Evolutionary conservation across 176 grass and related monocot genomes (phyloP).

Genomic region (Triticum monococcum): DNA sequence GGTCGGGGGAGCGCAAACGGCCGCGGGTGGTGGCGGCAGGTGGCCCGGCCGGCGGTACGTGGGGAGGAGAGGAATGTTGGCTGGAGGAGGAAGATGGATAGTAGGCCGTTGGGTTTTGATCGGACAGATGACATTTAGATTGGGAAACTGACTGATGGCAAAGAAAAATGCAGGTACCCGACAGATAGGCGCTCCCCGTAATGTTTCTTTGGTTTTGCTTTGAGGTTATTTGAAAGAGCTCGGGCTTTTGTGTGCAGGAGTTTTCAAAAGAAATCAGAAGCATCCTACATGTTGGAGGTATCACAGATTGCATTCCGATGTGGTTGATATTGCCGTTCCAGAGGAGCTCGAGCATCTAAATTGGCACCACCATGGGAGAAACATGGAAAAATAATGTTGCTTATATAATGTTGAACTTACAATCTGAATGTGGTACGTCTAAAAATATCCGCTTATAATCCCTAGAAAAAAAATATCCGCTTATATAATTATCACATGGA

Average conservation of each 20-base stretch:
- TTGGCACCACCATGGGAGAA: constrained; percentile 89
- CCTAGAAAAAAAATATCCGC: background rate
- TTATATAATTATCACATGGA: background rate
- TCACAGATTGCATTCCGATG: too few species aligned
- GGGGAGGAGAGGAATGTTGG: too few species aligned
- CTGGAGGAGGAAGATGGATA: too few species aligned
- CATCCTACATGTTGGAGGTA: constrained; percentile 43
- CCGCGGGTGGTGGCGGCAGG: too few species aligned
- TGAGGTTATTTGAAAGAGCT: background rate
- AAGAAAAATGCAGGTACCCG: too few species aligned
- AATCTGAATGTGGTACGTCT: background rate
- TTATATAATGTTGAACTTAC: constrained; percentile 3
- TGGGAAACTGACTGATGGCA: too few species aligned
- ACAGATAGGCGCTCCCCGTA: too few species aligned
- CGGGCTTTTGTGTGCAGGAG: constrained; percentile 32
- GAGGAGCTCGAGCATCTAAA: constrained; percentile 95
- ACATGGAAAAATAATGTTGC: constrained; percentile 59
- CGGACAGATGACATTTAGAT: too few species aligned
- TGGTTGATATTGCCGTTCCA: constrained; percentile 53
- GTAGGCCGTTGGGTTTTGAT: too few species aligned
- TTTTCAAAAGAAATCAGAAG: constrained; percentile 91
- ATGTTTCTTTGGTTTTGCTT: background rate
- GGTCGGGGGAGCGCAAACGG: too few species aligned
- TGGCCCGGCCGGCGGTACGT: too few species aligned
- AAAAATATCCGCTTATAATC: background rate